phyloP scores from a whole-genome alignment of 345 rosid genomes.

The Dipteronia sinensis region DNA sequence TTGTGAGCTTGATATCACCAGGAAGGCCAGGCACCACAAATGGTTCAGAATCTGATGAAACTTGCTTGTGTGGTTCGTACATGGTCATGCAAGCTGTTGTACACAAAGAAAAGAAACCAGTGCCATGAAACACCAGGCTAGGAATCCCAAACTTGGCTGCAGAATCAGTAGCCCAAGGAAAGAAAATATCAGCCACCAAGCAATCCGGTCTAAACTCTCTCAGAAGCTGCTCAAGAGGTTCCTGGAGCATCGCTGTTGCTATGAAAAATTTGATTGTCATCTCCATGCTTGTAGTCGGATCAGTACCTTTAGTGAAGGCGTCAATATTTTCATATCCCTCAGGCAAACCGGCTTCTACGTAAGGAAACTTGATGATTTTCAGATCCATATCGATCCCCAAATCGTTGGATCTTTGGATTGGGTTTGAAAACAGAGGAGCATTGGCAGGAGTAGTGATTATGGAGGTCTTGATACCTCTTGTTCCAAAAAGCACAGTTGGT shows the following conservation, averaged over 20 bases:
- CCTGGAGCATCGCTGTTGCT: conserved; percentile 26
- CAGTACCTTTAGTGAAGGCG: neutral
- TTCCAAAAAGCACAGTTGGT: conserved; percentile 36
- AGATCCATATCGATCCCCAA: conserved; percentile 23
- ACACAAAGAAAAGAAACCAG: conserved; percentile 40
- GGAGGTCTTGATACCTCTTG: conserved; percentile 34
- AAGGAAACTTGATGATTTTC: conserved; percentile 23
- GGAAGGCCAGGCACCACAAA: conserved; percentile 38
- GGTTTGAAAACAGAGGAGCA: conserved; percentile 22
- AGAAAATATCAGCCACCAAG: conserved; percentile 57
- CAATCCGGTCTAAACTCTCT: conserved; percentile 32
- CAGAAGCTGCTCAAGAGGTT: conserved; percentile 32
- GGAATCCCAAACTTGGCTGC: conserved; percentile 48
- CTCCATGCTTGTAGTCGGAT: neutral
- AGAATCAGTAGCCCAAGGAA: conserved; percentile 54
- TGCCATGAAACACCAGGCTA: conserved; percentile 56
- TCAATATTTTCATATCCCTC: conserved; percentile 26
- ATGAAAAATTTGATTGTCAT: conserved; percentile 12
- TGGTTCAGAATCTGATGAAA: conserved; percentile 37
- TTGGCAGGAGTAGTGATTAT: conserved; percentile 37
- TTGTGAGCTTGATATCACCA: conserved; percentile 30
- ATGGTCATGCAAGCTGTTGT: conserved; percentile 19
- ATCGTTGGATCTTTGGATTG: conserved; percentile 14
- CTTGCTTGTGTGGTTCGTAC: conserved; percentile 38
- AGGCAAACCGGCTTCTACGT: conserved; percentile 34